phyloP scores from a whole-genome alignment of 2,329 filamentous ascomycete genomes.

The Colletotrichum theobromicola region DNA sequence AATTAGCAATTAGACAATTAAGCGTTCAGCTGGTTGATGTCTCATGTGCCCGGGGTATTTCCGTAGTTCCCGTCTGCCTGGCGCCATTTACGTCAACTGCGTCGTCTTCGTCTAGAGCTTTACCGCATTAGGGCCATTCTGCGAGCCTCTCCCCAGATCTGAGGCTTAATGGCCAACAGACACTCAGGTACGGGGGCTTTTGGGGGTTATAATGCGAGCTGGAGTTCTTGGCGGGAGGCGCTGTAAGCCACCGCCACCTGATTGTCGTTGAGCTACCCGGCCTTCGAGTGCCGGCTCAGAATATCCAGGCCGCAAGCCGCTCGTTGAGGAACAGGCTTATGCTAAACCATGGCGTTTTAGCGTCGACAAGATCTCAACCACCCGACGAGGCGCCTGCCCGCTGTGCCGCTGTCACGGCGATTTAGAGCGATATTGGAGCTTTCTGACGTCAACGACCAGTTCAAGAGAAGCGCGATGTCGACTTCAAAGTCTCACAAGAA shows the following conservation, averaged over 20 bases:
- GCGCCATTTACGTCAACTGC: not conserved
- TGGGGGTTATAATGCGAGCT: not conserved
- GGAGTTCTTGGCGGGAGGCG: not conserved
- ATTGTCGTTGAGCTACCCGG: not conserved
- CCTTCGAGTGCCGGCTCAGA: not conserved
- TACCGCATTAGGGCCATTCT: not conserved
- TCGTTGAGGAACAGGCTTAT: not conserved
- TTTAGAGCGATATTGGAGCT: not conserved
- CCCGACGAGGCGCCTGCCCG: not conserved
- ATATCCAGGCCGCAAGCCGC: not conserved
- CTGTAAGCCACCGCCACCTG: not conserved
- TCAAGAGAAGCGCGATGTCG: not conserved
- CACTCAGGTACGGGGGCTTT: not conserved
- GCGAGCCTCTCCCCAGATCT: not conserved
- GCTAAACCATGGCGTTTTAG: not conserved
- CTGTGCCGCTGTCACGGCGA: not conserved
- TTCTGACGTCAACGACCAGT: not conserved
- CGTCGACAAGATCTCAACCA: not conserved
- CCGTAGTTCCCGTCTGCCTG: not conserved
- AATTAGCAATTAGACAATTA: not conserved
- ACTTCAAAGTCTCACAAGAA: not conserved
- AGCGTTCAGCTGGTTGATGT: not conserved
- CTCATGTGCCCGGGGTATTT: not conserved
- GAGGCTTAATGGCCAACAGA: not conserved
- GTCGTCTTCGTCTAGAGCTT: not conserved